A percentile compares a stretch with the other conserved stretches of the same genome.
phyloP scores from a whole-genome alignment of 2,329 filamentous ascomycete species.

The Xylaria sp. region DNA sequence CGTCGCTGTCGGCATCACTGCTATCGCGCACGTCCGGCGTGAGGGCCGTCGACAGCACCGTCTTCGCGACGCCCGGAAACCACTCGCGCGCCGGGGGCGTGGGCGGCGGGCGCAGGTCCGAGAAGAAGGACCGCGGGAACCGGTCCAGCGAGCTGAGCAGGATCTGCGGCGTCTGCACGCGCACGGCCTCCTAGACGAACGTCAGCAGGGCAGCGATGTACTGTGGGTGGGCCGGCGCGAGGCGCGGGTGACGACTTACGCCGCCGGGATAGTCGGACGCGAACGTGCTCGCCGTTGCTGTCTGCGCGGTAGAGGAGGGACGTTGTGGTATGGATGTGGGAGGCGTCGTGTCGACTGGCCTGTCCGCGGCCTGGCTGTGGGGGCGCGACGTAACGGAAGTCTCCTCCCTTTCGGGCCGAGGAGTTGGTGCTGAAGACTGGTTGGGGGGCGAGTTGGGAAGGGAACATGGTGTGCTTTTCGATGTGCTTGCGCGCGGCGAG shows the following conservation, averaged over 20 bases:
- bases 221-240: too few relatives aligned
- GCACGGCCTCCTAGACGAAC: slow-evolving; percentile 52
- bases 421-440: slow-evolving; percentile 38
- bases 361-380: neutral
- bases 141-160: slow-evolving; percentile 45
- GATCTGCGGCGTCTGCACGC: slow-evolving; percentile 54
- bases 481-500: slow-evolving; percentile 46
- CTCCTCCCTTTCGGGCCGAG: slow-evolving; percentile 5
- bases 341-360: too few relatives aligned
- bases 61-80: slow-evolving; percentile 12
- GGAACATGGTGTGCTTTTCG: slow-evolving; percentile 52
- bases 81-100: neutral
- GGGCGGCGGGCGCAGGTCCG: slow-evolving; percentile 41
- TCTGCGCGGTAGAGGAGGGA: slow-evolving; percentile 17
- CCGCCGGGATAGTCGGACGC: slow-evolving; percentile 38
- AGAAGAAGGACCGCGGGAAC: slow-evolving; percentile 51
- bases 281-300: slow-evolving; percentile 18
- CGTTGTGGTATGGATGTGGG: too few relatives aligned
- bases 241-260: slow-evolving; percentile 41
- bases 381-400: slow-evolving; percentile 2
- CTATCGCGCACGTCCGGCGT: neutral
- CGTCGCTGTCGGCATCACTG: neutral
- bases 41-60: slow-evolving; percentile 10
- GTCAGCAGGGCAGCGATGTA: too few relatives aligned
- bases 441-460: slow-evolving; percentile 48